These are phyloP conservation scores for Leccinum laetum DNA, from an alignment of 1,284 basidiomycete species.

Conservation along the genomic window DNA sequence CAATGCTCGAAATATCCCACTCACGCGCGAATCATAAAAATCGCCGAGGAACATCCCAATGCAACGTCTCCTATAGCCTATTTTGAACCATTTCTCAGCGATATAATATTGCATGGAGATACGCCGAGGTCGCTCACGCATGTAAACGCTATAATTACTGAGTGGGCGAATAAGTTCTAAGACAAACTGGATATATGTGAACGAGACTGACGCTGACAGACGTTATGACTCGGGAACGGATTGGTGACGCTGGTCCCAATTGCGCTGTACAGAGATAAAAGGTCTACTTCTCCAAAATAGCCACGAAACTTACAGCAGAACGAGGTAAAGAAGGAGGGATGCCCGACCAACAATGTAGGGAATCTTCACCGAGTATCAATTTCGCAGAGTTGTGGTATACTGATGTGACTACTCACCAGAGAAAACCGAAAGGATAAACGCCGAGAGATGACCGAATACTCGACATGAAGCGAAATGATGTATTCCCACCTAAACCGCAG, in stretches of 20 bases:
- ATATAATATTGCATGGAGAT: background rate
- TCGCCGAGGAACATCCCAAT: slow-evolving; percentile 24
- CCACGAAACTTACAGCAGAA: slow-evolving; percentile 12
- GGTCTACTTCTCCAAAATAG: background rate
- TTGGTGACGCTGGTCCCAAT: background rate
- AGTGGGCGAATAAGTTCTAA: background rate
- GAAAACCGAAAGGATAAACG: slow-evolving; percentile 18
- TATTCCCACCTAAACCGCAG: slow-evolving; percentile 25
- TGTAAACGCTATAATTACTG: slow-evolving; percentile 3
- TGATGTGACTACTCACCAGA: slow-evolving; percentile 16
- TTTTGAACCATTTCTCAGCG: background rate
- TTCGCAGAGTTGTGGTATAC: background rate
- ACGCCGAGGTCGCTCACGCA: slow-evolving; percentile 4
- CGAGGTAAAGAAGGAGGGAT: slow-evolving; percentile 10
- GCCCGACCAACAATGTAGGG: slow-evolving; percentile 22
- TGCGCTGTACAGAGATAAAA: slow-evolving; percentile 7
- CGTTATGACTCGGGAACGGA: background rate
- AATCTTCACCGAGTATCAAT: slow-evolving; percentile 10
- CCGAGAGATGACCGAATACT: slow-evolving; percentile 15
- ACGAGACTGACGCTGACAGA: slow-evolving; percentile 18
- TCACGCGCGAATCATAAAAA: slow-evolving; percentile 28
- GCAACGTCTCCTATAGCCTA: slow-evolving; percentile 8
- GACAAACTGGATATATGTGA: background rate
- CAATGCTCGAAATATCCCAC: background rate
- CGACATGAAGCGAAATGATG: slow-evolving; percentile 13